These are phyloP conservation scores for Talaromyces funiculosus DNA, from an alignment of 2,329 filamentous ascomycete species.

Conservation along the genomic window DNA sequence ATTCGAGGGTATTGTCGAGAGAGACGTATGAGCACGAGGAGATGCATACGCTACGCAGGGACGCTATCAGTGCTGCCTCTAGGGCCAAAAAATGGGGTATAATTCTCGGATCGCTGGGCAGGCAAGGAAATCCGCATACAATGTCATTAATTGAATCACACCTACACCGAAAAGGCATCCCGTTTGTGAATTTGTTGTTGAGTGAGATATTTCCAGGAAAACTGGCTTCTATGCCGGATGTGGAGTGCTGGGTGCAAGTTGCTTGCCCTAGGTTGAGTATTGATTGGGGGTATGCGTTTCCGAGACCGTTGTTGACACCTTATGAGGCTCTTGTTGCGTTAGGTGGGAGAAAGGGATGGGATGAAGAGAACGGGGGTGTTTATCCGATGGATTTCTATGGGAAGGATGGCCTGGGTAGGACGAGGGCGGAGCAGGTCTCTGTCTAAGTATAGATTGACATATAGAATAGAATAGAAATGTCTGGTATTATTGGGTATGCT, in stretches of 20 bases:
- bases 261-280: conserved; percentile 96
- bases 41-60: conserved; percentile 73
- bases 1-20: conserved; percentile 82
- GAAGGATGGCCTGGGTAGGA: conserved; percentile 81
- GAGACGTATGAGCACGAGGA: conserved; percentile 90
- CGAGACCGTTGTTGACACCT: conserved; percentile 79
- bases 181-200: conserved; percentile 77
- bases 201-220: conserved; percentile 97
- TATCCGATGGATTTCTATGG: conserved; percentile 99
- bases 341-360: conserved; percentile 71
- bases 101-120: conserved; percentile 84
- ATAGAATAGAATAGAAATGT: neutral
- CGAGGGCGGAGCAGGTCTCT: conserved; percentile 42
- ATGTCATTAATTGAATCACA: conserved; percentile 78
- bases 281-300: conserved; percentile 97
- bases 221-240: conserved; percentile 83
- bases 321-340: conserved; percentile 94
- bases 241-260: conserved; percentile 98
- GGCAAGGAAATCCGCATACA: conserved; percentile 93
- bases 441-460: neutral
- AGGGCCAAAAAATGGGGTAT: conserved; percentile 85
- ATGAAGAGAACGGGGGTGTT: conserved; percentile 52
- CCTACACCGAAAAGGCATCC: conserved; percentile 65
- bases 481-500: neutral
- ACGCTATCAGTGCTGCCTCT: conserved; percentile 70